Conservation (phyloP, 139 green algal genomes). For the Prasinococcaceae sp. region DNA sequence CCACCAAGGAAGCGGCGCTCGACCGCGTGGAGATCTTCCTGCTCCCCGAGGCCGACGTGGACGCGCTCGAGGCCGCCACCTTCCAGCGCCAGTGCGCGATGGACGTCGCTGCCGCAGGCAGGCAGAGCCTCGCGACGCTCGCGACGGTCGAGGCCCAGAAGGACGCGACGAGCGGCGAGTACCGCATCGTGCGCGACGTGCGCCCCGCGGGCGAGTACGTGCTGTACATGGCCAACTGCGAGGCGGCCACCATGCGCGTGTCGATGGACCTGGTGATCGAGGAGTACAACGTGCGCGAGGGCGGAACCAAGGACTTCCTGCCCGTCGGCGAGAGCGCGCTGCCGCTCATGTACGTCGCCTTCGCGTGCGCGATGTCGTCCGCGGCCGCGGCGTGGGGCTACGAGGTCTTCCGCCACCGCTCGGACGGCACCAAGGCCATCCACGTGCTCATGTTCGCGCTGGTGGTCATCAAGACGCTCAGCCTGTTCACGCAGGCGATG, state of each 20-base stretch:
- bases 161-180: too few relatives aligned
- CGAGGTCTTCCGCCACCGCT: slow-evolving; percentile 20
- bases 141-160: too few relatives aligned
- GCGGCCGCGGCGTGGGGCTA: slow-evolving; percentile 41
- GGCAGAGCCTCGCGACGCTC: too few relatives aligned
- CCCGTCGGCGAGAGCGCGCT: slow-evolving; percentile 73
- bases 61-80: too few relatives aligned
- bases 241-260: slow-evolving; percentile 43
- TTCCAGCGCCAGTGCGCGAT: too few relatives aligned
- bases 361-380: slow-evolving; percentile 55
- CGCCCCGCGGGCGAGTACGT: slow-evolving; percentile 41
- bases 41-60: too few relatives aligned
- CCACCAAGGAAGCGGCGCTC: too few relatives aligned
- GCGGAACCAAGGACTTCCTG: slow-evolving; percentile 66
- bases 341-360: slow-evolving; percentile 67
- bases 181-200: slow-evolving; percentile 11
- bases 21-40: too few relatives aligned
- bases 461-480: slow-evolving; percentile 72
- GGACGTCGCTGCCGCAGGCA: too few relatives aligned
- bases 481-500: slow-evolving; percentile 55
- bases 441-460: slow-evolving; percentile 83
- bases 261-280: slow-evolving; percentile 48
- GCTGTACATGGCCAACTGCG: slow-evolving; percentile 85
- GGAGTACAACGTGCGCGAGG: slow-evolving; percentile 59
- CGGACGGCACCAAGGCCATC: slow-evolving; percentile 49